Evolutionary conservation across 805 yeast genomes (phyloP).

Genomic region (Candida manassasensis): DNA sequence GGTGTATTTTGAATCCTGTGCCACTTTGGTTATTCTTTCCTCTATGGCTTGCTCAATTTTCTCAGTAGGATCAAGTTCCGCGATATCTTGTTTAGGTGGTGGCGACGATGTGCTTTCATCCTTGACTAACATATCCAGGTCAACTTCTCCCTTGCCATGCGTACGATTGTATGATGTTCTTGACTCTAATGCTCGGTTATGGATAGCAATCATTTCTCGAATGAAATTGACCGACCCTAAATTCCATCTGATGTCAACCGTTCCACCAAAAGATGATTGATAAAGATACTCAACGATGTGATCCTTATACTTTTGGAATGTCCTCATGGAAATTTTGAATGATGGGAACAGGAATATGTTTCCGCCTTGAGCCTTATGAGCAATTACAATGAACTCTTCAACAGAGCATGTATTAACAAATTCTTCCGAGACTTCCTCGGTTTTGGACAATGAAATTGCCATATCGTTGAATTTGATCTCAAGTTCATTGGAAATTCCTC

Average conservation of each 20-base stretch:
- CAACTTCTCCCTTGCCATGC: constrained; percentile 17
- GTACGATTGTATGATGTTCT: constrained; percentile 36
- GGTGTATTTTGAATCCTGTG: constrained; percentile 37
- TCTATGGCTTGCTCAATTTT: constrained; percentile 34
- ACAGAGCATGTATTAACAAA: constrained; percentile 43
- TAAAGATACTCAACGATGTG: constrained; percentile 62
- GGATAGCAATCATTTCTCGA: constrained; percentile 88
- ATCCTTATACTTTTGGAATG: constrained; percentile 54
- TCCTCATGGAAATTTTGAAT: constrained; percentile 67
- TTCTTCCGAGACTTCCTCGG: constrained; percentile 47
- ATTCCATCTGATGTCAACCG: constrained; percentile 91
- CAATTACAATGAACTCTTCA: constrained; percentile 50
- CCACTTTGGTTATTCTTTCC: constrained; percentile 34
- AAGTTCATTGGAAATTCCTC: constrained; percentile 51
- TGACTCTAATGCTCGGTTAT: constrained; percentile 65
- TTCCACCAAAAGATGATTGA: constrained; percentile 76
- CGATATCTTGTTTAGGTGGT: constrained; percentile 6
- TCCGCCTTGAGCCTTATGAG: constrained; percentile 69
- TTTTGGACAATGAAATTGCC: constrained; percentile 62
- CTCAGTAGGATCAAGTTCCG: constrained; percentile 17
- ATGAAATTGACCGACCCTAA: constrained; percentile 86
- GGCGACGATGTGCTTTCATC: neutral
- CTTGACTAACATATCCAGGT: constrained; percentile 9
- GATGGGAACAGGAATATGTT: constrained; percentile 77
- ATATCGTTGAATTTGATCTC: constrained; percentile 60